phyloP scores from a whole-genome alignment of 306 rosid genomes.

The Vachellia pachyceras region DNA sequence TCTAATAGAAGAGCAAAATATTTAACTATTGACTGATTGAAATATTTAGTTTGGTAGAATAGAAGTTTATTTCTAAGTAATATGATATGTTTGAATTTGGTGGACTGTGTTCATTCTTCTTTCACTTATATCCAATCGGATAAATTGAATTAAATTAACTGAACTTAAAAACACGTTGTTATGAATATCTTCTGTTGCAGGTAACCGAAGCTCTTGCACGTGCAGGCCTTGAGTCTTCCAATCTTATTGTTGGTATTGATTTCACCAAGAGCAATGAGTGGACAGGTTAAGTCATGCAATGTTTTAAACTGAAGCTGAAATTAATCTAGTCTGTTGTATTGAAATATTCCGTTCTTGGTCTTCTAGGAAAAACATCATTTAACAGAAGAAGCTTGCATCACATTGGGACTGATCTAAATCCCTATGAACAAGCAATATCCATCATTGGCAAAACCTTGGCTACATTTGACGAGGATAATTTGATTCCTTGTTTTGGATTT shows the following conservation, averaged over 20 bases:
- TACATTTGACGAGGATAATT: slow-evolving; percentile 87
- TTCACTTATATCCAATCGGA: background rate
- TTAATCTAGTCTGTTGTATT: slow-evolving; percentile 25
- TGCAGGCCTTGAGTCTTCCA: slow-evolving; percentile 97
- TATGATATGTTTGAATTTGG: slow-evolving; percentile 17
- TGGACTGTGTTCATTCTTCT: background rate
- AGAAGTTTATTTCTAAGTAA: background rate
- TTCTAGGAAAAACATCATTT: slow-evolving; percentile 69
- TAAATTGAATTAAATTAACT: slow-evolving; percentile 21
- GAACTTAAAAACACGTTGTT: slow-evolving; percentile 20
- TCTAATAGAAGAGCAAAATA: background rate
- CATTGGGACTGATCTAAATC: slow-evolving; percentile 72
- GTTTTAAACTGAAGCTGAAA: slow-evolving; percentile 7
- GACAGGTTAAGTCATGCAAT: slow-evolving; percentile 69
- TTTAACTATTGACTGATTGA: slow-evolving; percentile 14
- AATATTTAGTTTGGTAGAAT: slow-evolving; percentile 18
- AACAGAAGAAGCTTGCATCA: slow-evolving; percentile 81
- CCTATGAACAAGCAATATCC: slow-evolving; percentile 94
- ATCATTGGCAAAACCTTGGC: slow-evolving; percentile 91
- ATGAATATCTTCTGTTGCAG: slow-evolving; percentile 47
- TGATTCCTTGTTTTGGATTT: slow-evolving; percentile 95
- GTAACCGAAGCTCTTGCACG: slow-evolving; percentile 91
- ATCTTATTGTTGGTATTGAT: slow-evolving; percentile 94
- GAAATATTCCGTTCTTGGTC: slow-evolving; percentile 50
- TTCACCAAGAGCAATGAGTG: slow-evolving; percentile 97